Evolutionary conservation across 106 monocot species (phyloP), one percentile per base, ranked within the genome.

Genomic region (Triglochin maritima): DNA sequence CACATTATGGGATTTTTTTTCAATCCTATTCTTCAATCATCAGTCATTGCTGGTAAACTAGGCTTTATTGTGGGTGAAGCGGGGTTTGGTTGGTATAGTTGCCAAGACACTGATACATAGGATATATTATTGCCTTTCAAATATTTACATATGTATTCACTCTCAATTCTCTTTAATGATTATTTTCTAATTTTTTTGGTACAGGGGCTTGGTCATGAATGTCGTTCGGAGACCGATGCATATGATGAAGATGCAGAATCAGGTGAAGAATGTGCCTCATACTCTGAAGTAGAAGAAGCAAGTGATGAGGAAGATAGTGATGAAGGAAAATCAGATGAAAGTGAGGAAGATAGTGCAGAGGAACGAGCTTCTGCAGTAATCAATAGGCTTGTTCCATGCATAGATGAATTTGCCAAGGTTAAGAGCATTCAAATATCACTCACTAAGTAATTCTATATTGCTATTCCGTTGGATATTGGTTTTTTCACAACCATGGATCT

Each of bases 321-420:
- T 71, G 91, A 85, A 63, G 82, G 12, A 42, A 83, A 85, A 69
- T 80, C 87, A 50, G 69, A 76, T 74, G 88, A 85, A 51, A 89
- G 82, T 68, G 87, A 88, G 17, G 65, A 65, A 65, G 64, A 65
- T 49, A 65, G 49, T 50, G 17, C 10, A 17, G 64, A 65, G 1
- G 49, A 13, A 49, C 13, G 9, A 44, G 87, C 90, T 72, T 65
- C 74, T 45, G 83, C 84, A 74, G 84, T 81, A 45, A 73, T 89
- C 29, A 86, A 84, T 47, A 87, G 85, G 41, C 67, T 94, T 72
- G 78, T 80, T n/a, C 87, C 84, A 52, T 78, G 64, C 79, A 66
- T 87, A 17, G 84, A 87, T 51, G 82, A 90, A 69, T 86, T 91
- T 86, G 87, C 83, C 47, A 81, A 83, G 80, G 96, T 89, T 64